phyloP scores from a whole-genome alignment of 2,329 filamentous ascomycete genomes.

The Paraphoma sp. region DNA sequence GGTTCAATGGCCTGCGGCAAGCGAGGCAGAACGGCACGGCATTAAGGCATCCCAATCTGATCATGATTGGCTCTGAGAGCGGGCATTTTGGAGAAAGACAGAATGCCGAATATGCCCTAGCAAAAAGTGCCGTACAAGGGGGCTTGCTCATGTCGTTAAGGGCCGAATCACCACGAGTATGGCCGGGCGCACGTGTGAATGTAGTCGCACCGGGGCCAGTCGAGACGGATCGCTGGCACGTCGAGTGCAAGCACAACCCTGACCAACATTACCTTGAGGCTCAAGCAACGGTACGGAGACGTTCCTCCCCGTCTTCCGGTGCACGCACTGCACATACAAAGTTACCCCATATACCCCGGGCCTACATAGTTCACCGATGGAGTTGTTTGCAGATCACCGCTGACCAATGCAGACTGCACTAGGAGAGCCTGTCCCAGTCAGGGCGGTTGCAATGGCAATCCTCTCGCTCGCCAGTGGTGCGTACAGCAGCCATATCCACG shows the following conservation, averaged over 20 bases:
- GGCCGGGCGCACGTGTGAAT: slow-evolving; percentile 51
- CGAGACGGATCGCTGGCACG: slow-evolving; percentile 51
- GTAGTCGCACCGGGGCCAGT: slow-evolving; percentile 57
- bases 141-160: slow-evolving; percentile 53
- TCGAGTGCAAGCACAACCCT: slow-evolving; percentile 50
- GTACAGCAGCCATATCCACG: slow-evolving; percentile 54
- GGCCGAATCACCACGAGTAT: slow-evolving; percentile 50
- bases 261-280: slow-evolving; percentile 51
- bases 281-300: slow-evolving; percentile 48
- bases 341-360: background rate
- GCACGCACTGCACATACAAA: background rate
- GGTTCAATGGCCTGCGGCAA: slow-evolving; percentile 49
- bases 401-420: slow-evolving; percentile 40
- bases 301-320: background rate
- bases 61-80: slow-evolving; percentile 56
- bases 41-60: slow-evolving; percentile 44
- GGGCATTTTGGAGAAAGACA: slow-evolving; percentile 53
- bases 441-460: slow-evolving; percentile 53
- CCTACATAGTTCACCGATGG: background rate
- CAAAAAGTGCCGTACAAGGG: slow-evolving; percentile 55
- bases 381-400: background rate
- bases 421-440: slow-evolving; percentile 46
- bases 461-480: slow-evolving; percentile 56
- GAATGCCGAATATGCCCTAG: slow-evolving; percentile 54
- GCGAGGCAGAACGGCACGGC: slow-evolving; percentile 19